Base-by-base conservation (phyloP, 306 rosid genomes). In the Vigna hirtella region DNA sequence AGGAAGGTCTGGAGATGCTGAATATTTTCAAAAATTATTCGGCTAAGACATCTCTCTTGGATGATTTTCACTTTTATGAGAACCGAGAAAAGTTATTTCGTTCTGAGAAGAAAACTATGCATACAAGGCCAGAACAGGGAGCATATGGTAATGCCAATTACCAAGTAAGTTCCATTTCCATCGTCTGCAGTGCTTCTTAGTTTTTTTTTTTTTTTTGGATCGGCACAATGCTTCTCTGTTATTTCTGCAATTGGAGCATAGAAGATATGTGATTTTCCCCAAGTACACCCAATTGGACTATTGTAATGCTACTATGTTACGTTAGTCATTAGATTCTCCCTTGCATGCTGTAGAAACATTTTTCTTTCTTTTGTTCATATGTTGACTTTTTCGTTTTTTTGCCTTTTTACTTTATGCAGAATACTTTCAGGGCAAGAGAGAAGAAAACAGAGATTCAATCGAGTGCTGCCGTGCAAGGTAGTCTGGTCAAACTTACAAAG, bases 1-100 rank as follows among this genome's bases (percentile, higher is more conserved):
- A 91, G 85, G 91, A 91, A 72, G 98, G 98, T 20, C 4, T 87
- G 78, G 87, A 90, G 80, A 85, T 93, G 96, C 85, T 93, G 83
- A 83, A 81, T 10, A 91, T 91, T 77, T 93, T 93, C 59, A 93
- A 90, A 84, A 77, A 81, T 57, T 91, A 86, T 77, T 28, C 71
- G 0, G 82, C 86, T 5, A 85, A 73, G 79, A 79, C 88, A 20
- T 86, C 91, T 13, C 74, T 93, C 79, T 58, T 93, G 55, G 98
- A 93, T 79, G 98, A 91, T 85, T 93, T 83, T 80, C 82, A 68
- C 43, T 93, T 88, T 82, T 93, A 93, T 36, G 93, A 88, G 45
- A 82, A 62, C 53, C 88, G 93, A 67, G 92, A 87, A 53, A 87
- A 82, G 81, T 72, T 82, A 59, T 73, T 83, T 62, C 72, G n/a